Evolutionary conservation across 495 filamentous ascomycete genomes (phyloP).

Genomic region (Penicillium diatomitis): DNA sequence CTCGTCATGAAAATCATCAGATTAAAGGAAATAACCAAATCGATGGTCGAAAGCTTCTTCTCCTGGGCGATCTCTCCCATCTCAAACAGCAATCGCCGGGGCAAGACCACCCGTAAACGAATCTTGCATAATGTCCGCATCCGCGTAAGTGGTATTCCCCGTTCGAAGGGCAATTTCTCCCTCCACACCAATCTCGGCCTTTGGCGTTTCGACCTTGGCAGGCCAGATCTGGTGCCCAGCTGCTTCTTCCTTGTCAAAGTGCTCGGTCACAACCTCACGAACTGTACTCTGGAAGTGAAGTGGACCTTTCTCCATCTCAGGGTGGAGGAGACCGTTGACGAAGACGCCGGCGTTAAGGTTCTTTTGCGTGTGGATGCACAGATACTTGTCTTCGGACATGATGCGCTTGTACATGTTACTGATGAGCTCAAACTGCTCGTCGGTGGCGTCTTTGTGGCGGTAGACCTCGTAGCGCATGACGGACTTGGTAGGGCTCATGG

Average conservation of each 20-base stretch:
- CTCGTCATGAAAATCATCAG: background rate
- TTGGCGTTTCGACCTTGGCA: constrained; percentile 11
- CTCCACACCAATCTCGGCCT: background rate
- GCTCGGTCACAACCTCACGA: constrained; percentile 28
- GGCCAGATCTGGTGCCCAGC: constrained; percentile 34
- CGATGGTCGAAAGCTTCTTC: background rate
- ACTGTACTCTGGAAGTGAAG: constrained; percentile 38
- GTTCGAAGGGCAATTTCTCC: background rate
- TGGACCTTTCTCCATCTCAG: constrained; percentile 36
- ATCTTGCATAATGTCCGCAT: constrained; percentile 5
- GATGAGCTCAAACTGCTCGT: constrained; percentile 35
- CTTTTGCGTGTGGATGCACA: constrained; percentile 37
- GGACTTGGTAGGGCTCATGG: constrained; percentile 24
- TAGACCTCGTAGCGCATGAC: constrained; percentile 40
- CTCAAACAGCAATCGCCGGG: constrained; percentile 4
- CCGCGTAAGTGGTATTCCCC: background rate
- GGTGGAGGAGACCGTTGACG: constrained; percentile 39
- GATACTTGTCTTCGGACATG: constrained; percentile 39
- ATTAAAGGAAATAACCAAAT: background rate
- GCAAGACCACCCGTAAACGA: constrained; percentile 1
- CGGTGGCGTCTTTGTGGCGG: constrained; percentile 34
- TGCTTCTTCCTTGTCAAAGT: constrained; percentile 25
- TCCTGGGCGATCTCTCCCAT: background rate
- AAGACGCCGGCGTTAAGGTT: constrained; percentile 41
- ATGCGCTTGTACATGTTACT: constrained; percentile 38